A percentile compares a stretch with the other conserved stretches of the same genome.
These are phyloP conservation scores for Nannochloropsis salina DNA, from an alignment of 108 stramenopile genomes.

Conservation along the genomic window DNA sequence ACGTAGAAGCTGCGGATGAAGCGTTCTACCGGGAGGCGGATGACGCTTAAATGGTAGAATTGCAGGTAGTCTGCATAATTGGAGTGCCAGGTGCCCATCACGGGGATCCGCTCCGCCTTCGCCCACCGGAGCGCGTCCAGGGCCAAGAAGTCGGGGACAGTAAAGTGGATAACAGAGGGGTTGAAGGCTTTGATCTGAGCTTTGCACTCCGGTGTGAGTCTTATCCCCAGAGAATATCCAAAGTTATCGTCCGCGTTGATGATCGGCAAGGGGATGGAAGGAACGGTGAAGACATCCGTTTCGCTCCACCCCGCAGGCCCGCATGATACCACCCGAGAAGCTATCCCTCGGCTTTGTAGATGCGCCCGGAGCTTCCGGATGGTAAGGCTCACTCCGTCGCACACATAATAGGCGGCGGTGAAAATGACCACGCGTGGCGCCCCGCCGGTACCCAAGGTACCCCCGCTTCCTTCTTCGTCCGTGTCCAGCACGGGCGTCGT, in stretches of 20 bases:
- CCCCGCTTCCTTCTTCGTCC: slow-evolving; percentile 11
- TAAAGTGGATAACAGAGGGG: slow-evolving; percentile 35
- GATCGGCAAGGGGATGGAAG: slow-evolving; percentile 30
- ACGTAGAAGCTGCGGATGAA: slow-evolving; percentile 61
- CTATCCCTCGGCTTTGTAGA: slow-evolving; percentile 22
- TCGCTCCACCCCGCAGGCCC: neutral
- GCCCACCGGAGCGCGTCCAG: slow-evolving; percentile 34
- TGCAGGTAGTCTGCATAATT: slow-evolving; percentile 65
- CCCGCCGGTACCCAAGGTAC: neutral
- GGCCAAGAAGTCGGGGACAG: slow-evolving; percentile 40
- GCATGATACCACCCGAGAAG: neutral
- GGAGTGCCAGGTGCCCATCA: slow-evolving; percentile 61
- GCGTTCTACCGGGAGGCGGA: slow-evolving; percentile 36
- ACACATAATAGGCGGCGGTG: slow-evolving; percentile 38
- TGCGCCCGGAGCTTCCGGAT: slow-evolving; percentile 33
- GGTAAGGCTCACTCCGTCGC: slow-evolving; percentile 38
- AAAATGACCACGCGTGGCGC: slow-evolving; percentile 32
- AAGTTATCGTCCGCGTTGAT: slow-evolving; percentile 22
- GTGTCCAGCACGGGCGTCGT: neutral
- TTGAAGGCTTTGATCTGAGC: slow-evolving; percentile 24
- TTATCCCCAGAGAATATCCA: slow-evolving; percentile 32
- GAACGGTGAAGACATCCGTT: slow-evolving; percentile 29
- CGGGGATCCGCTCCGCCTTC: slow-evolving; percentile 26
- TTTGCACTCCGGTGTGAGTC: neutral
- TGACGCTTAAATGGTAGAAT: slow-evolving; percentile 24